Evolutionary conservation across 441 rosid genomes (phyloP).

Genomic region (Mallotus repandus): DNA sequence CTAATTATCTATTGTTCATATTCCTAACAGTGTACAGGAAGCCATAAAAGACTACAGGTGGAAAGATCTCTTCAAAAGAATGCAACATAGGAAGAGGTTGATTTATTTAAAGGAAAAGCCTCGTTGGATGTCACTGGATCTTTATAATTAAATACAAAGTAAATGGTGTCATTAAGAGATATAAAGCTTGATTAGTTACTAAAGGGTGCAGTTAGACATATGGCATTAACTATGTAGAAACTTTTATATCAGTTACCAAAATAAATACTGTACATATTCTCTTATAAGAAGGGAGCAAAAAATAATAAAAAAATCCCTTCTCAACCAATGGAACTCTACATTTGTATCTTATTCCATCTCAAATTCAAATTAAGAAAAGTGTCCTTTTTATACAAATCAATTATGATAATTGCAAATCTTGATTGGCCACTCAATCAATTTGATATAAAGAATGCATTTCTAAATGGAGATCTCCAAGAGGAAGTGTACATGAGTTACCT

Average conservation of each 20-base stretch:
- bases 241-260: background rate
- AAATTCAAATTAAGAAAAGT: background rate
- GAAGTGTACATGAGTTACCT: no score
- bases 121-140: background rate
- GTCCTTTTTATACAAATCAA: background rate
- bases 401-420: background rate
- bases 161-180: background rate
- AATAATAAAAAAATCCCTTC: background rate
- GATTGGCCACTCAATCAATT: no score
- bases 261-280: background rate
- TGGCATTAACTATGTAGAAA: background rate
- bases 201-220: background rate
- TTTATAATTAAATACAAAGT: background rate
- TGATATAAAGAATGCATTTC: no score
- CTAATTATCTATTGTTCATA: background rate
- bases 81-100: background rate
- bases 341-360: background rate
- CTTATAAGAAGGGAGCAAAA: background rate
- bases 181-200: background rate
- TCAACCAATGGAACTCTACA: background rate
- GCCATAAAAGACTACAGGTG: background rate
- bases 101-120: background rate
- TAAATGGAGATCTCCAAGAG: no score
- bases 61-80: slow-evolving; percentile 1
- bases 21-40: background rate